Base-by-base conservation (phyloP, 495 filamentous ascomycete genomes). In the Penicillium angulare region DNA sequence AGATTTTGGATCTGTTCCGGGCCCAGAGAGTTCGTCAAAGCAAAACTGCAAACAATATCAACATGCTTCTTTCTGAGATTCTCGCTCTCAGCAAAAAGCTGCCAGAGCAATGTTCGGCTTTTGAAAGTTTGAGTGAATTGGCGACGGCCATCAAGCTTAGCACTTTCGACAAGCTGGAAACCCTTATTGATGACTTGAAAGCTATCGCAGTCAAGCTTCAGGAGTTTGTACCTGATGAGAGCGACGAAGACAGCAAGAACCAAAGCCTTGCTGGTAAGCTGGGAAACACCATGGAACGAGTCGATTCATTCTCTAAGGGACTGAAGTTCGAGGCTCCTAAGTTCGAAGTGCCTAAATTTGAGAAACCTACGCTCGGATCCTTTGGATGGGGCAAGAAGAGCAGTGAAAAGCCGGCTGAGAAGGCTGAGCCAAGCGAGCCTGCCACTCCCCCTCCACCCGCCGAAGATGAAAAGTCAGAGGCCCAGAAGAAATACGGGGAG, bases 1-100 rank as follows among this genome's bases (percentile, higher is more conserved):
- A 31, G 8, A 41, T 56, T 33, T 16, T 56, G 6, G 15, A 47
- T 8, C 13, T 48, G 21, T 42, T 57, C 49, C 35, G 42, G 21
- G 47, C 33, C 10, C 46, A 49, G 16, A 34, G 46, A 12, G 46
- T 49, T 7, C 46, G 46, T 1, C 46, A 38, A 21, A 49, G 46
- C 41, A 24, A 49, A 31, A 49, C 34, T 8, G 46, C 46, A 9
- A 40, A n/a, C 3, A 31, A 49, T 22, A 35, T 49, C 2, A 49
- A 49, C 15, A 12, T 38, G 15, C n/a, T 41, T 1, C 9, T 49
- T 2, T 21, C 46, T 21, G 46, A 49, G n/a, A 49, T 49, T 20
- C 21, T 49, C 10, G 38, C 18, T 41, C 38, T 41, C 21, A 41
- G 20, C 10, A 41, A 49, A 16, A 29, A 40, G 13, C 15, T 49